Conservation (phyloP, 192 early-diverging fungal species). For the Coemansia sp. region DNA sequence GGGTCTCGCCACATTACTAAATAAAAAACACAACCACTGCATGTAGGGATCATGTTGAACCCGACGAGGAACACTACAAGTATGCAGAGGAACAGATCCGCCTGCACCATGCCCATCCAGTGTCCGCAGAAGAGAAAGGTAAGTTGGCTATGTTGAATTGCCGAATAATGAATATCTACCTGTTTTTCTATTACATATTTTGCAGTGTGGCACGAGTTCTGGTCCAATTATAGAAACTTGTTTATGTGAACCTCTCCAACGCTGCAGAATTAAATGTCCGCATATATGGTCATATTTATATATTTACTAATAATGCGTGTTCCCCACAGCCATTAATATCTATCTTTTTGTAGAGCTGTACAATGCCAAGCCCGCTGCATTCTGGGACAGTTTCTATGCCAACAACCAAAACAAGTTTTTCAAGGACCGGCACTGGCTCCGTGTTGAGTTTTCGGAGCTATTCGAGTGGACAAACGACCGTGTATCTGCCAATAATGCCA, state of each 20-base stretch:
- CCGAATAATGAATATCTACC: too few species aligned
- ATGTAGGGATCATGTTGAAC: constrained; percentile 89
- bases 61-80: constrained; percentile 77
- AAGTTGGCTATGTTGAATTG: too few species aligned
- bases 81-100: constrained; percentile 73
- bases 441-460: constrained; percentile 90
- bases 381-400: constrained; percentile 75
- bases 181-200: too few species aligned
- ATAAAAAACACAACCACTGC: too few species aligned
- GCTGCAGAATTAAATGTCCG: not conserved
- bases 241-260: too few species aligned
- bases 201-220: too few species aligned
- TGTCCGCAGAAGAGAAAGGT: constrained; percentile 54
- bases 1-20: too few species aligned
- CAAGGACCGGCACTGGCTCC: constrained; percentile 95
- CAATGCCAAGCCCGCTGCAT: constrained; percentile 54
- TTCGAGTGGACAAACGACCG: constrained; percentile 50
- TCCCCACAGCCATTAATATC: too few species aligned
- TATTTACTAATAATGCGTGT: too few species aligned
- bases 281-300: not conserved
- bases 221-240: too few species aligned
- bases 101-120: constrained; percentile 66
- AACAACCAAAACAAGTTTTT: constrained; percentile 87
- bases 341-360: constrained; percentile 53
- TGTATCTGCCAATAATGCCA: constrained; percentile 7